These are phyloP conservation scores for Diplodia seriata DNA, from an alignment of 2,329 filamentous ascomycete genomes.

Conservation along the genomic window DNA sequence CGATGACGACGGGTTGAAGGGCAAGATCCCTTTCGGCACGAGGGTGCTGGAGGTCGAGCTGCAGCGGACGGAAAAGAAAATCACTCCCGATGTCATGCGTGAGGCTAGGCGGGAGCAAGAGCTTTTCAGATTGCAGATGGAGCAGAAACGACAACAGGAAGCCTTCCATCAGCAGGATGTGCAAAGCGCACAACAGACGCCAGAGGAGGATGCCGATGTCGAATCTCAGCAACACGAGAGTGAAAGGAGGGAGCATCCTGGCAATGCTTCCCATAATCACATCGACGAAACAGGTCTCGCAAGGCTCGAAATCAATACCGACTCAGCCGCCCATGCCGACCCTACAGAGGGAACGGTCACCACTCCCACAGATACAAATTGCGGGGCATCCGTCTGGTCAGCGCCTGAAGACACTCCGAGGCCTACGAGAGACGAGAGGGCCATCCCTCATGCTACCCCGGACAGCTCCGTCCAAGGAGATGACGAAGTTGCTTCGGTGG, in stretches of 20 bases:
- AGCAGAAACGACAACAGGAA: slow-evolving; percentile 18
- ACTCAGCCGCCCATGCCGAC: background rate
- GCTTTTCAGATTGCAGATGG: slow-evolving; percentile 1
- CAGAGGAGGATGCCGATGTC: background rate
- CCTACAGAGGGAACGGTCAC: background rate
- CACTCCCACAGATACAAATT: slow-evolving; percentile 18
- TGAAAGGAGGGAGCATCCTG: background rate
- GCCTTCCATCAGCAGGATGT: background rate
- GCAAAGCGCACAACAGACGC: background rate
- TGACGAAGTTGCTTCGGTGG: slow-evolving; percentile 7
- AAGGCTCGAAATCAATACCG: background rate
- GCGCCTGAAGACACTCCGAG: background rate
- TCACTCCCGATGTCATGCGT: slow-evolving; percentile 39
- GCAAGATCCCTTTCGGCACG: slow-evolving; percentile 1
- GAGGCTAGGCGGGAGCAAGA: slow-evolving; percentile 21
- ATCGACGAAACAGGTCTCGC: background rate
- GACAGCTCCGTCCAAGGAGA: slow-evolving; percentile 24
- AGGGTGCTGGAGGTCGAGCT: slow-evolving; percentile 20
- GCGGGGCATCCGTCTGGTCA: slow-evolving; percentile 26
- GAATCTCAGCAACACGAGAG: background rate
- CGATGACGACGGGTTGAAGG: slow-evolving; percentile 42
- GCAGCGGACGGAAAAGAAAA: slow-evolving; percentile 19
- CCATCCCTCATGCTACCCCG: slow-evolving; percentile 11
- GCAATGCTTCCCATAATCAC: background rate
- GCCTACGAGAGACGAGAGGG: background rate